Evolutionary conservation across 768 basidiomycete genomes (phyloP).

Genomic region (Amanita thiersii): DNA sequence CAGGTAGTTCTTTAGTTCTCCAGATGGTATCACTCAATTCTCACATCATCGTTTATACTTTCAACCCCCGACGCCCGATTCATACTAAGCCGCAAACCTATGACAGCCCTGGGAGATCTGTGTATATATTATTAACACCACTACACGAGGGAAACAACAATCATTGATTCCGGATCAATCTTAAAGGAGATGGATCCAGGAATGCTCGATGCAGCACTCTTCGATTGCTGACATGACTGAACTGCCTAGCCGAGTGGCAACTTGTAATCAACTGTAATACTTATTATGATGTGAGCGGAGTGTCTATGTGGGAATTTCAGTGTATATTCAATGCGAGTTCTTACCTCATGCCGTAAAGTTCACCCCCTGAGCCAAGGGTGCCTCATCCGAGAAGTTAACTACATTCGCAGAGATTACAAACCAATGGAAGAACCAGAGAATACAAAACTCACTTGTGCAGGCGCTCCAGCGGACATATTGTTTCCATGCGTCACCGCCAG

Average conservation of each 20-base stretch:
- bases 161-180: slow-evolving; percentile 4
- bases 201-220: background rate
- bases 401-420: slow-evolving; percentile 7
- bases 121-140: slow-evolving; percentile 6
- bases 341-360: slow-evolving; percentile 52
- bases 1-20: slow-evolving; percentile 4
- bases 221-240: background rate
- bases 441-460: slow-evolving; percentile 52
- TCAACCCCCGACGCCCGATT: slow-evolving; percentile 6
- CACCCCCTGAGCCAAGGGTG: slow-evolving; percentile 91
- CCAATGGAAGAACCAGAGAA: background rate
- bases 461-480: slow-evolving; percentile 91
- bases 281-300: background rate
- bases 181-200: slow-evolving; percentile 1
- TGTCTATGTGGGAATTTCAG: background rate
- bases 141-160: slow-evolving; percentile 3
- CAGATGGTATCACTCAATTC: slow-evolving; percentile 10
- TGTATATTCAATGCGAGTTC: slow-evolving; percentile 4
- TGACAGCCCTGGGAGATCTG: slow-evolving; percentile 7
- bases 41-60: slow-evolving; percentile 5
- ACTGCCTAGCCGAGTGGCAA: background rate
- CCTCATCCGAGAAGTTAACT: slow-evolving; percentile 87
- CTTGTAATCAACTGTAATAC: background rate
- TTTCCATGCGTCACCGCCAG: slow-evolving; percentile 98
- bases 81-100: background rate